Evolutionary conservation across 306 rosid species (phyloP), one percentile per base, ranked within the genome.

Genomic region (Trifolium pratense): DNA sequence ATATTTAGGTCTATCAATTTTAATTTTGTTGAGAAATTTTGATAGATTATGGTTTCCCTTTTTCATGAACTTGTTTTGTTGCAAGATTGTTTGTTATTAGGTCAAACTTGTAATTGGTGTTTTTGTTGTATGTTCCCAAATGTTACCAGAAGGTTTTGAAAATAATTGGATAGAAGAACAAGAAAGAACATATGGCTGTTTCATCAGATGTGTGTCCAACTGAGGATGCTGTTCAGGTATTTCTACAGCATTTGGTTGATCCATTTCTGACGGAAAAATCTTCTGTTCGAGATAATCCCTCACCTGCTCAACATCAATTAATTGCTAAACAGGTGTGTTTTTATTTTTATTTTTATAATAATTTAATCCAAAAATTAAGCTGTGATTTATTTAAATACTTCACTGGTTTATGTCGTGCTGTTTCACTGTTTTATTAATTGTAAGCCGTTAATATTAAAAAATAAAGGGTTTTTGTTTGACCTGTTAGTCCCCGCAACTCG

Each of bases 271-370:
- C 92, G 0, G 72, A 82, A 62, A 92, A 82, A 73, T 71, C 89
- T 59, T 84, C 80, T 37, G 36, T 75, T 9, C 75, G 56, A 36
- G 86, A 80, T 23, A 83, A 64, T 42, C 95, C 95, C 8, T 51
- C 91, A 14, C 59, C 11, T 25, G 7, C 72, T 57, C 85, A 80
- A 36, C 90, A 78, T 52, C 80, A 84, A 67, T 71, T 60, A 48
- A 86, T 92, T 45, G 96, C 95, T 7, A 86, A 84, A 56, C 96
- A 92, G 96, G 98, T 92, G 39, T 77, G 66, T 65, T 53, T 29
- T 66, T 66, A 29, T 58, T 49, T 17, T 36, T n/a, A n/a, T n/a
- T 66, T 55, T 55, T 63, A 26, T 11, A 14, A 4, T 53, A 21
- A 21, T 21, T 5, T 11, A 61, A 64, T 49, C 56, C 66, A 48